Conservation (phyloP, 169 alveolate species). For the Theileria sp. region DNA sequence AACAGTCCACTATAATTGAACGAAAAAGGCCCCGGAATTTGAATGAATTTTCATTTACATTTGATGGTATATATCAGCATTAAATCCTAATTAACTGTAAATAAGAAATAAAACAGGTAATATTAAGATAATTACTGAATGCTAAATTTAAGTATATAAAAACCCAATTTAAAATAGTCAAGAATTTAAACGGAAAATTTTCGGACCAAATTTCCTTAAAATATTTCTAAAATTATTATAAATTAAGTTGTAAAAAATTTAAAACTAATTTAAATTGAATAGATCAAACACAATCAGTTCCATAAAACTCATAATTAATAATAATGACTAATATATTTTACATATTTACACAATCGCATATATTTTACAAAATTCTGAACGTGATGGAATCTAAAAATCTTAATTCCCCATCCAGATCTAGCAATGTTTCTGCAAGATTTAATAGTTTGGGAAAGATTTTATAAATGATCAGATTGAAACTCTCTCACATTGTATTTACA, state of each 20-base stretch:
- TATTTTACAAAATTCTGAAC: too few species aligned
- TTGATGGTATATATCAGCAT: not conserved
- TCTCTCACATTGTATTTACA: not conserved
- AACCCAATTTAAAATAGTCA: not conserved
- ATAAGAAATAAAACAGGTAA: too few species aligned
- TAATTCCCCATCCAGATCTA: not conserved
- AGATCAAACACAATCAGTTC: not conserved
- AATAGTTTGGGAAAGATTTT: too few species aligned
- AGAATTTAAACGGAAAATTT: too few species aligned
- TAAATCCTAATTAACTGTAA: not conserved
- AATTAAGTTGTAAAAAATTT: not conserved
- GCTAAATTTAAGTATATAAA: too few species aligned
- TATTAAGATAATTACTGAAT: not conserved
- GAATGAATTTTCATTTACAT: too few species aligned
- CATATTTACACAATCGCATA: not conserved
- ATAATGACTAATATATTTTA: not conserved
- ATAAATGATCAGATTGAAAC: not conserved
- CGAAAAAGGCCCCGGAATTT: not conserved
- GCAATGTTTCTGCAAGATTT: not conserved
- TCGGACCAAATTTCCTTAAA: not conserved
- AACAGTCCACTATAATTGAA: not conserved
- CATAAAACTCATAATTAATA: not conserved
- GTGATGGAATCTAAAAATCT: not conserved
- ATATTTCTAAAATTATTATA: not conserved
- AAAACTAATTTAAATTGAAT: not conserved